Evolutionary conservation across 331 rosid species (phyloP).

Genomic region (Phaseolus coccineus): DNA sequence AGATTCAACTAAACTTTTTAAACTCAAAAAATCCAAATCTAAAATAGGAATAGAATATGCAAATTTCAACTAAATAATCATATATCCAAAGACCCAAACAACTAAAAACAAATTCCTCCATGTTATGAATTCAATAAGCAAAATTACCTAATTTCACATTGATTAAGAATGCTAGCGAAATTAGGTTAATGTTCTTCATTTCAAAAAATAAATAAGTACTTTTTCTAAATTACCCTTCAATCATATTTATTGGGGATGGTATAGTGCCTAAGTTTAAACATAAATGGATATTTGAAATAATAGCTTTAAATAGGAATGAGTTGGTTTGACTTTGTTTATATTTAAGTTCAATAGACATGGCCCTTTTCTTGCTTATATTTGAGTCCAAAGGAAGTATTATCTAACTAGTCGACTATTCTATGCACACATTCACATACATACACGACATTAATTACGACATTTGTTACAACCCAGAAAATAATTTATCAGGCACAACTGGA

Average conservation of each 20-base stretch:
- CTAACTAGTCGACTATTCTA: conserved; percentile 19
- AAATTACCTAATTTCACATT: too few species aligned
- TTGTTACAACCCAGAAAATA: conserved; percentile 29
- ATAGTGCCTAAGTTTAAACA: too few species aligned
- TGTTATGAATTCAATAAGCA: conserved; percentile 18
- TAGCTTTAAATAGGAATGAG: too few species aligned
- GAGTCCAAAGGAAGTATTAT: background rate
- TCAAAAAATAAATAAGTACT: too few species aligned
- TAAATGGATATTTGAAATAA: too few species aligned
- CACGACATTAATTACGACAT: conserved; percentile 16
- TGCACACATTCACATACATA: background rate
- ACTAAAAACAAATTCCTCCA: conserved; percentile 13
- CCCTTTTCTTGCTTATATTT: too few species aligned
- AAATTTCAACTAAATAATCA: conserved; percentile 10
- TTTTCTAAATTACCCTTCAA: too few species aligned
- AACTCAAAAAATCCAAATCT: conserved; percentile 25
- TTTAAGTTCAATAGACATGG: too few species aligned
- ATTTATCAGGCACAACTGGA: conserved; percentile 1
- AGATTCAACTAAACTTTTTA: background rate
- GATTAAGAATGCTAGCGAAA: too few species aligned
- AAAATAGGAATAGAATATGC: conserved; percentile 2
- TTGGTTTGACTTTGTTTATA: too few species aligned
- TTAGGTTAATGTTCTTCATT: too few species aligned
- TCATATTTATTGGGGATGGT: too few species aligned
- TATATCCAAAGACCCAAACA: background rate